Percentiles rank a stretch among this genome's conserved stretches.
Conservation (phyloP, 108 stramenopile genomes). For the Schizochytrium sp. region DNA sequence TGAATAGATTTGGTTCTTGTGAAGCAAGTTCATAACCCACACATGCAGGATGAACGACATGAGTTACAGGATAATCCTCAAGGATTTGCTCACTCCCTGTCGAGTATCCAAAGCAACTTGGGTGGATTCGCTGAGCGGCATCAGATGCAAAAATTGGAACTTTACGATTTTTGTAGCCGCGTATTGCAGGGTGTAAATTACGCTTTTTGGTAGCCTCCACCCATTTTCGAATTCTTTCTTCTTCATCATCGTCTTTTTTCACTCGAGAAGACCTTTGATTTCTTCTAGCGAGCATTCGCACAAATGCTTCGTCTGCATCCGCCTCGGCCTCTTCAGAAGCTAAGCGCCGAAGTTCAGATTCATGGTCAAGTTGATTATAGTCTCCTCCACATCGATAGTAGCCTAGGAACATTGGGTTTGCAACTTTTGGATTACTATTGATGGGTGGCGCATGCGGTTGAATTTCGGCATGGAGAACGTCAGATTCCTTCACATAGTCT, state of each 20-base stretch:
- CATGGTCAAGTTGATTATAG: background rate
- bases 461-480: too few species aligned
- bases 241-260: background rate
- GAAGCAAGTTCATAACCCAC: conserved; percentile 19
- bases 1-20: background rate
- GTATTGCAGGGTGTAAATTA: conserved; percentile 1
- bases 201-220: background rate
- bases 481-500: background rate
- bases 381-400: conserved; percentile 6
- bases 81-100: background rate
- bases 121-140: background rate
- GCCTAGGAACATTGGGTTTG: background rate
- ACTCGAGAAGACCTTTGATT: background rate
- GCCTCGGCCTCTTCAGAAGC: conserved; percentile 15
- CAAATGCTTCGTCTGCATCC: background rate
- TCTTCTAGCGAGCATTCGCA: background rate
- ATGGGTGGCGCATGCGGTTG: too few species aligned
- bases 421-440: background rate
- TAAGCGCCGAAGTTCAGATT: background rate
- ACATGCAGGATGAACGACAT: conserved; percentile 30
- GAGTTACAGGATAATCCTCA: background rate
- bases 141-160: background rate
- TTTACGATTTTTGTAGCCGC: background rate
- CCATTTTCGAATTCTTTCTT: background rate
- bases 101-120: conserved; percentile 11